A percentile compares a stretch with the other conserved stretches of the same genome.
These are phyloP conservation scores for Kwoniella pini DNA, from an alignment of 768 basidiomycete species.

Conservation along the genomic window DNA sequence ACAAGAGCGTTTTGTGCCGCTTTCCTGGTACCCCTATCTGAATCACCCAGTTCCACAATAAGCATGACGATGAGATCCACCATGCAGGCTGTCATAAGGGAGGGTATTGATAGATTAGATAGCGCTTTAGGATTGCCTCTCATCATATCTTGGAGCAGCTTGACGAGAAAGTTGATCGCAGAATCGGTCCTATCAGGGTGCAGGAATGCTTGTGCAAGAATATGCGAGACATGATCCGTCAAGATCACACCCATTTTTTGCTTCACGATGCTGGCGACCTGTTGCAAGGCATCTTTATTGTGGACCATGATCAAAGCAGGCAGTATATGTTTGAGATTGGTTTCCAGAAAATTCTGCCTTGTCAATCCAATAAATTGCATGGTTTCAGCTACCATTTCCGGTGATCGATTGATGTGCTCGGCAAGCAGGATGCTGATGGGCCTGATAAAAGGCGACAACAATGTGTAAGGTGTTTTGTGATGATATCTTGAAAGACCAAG, in stretches of 20 bases:
- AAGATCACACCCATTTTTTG: conserved; percentile 37
- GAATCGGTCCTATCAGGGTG: conserved; percentile 17
- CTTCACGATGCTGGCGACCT: conserved; percentile 31
- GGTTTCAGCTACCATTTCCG: conserved; percentile 39
- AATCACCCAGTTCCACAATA: conserved; percentile 75
- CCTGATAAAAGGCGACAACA: conserved; percentile 42
- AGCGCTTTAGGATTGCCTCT: conserved; percentile 12
- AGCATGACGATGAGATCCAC: conserved; percentile 73
- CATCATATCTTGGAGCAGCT: conserved; percentile 29
- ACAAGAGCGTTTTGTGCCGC: conserved; percentile 56
- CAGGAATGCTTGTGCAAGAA: conserved; percentile 43
- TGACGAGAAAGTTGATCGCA: conserved; percentile 36
- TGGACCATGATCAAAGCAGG: conserved; percentile 39
- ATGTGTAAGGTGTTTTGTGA: conserved; percentile 43
- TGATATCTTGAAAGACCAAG: conserved; percentile 31
- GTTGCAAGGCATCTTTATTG: conserved; percentile 25
- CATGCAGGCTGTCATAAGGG: conserved; percentile 64
- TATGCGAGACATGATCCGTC: conserved; percentile 33
- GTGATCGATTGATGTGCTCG: conserved; percentile 15
- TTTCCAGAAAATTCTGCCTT: conserved; percentile 42
- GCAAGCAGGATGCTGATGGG: conserved; percentile 43
- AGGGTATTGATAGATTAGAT: conserved; percentile 25
- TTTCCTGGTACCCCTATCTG: conserved; percentile 59
- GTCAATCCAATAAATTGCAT: conserved; percentile 42
- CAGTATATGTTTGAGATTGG: conserved; percentile 39